Base-by-base conservation (phyloP, 257 asterid species). In the Forsythia viridissima region DNA sequence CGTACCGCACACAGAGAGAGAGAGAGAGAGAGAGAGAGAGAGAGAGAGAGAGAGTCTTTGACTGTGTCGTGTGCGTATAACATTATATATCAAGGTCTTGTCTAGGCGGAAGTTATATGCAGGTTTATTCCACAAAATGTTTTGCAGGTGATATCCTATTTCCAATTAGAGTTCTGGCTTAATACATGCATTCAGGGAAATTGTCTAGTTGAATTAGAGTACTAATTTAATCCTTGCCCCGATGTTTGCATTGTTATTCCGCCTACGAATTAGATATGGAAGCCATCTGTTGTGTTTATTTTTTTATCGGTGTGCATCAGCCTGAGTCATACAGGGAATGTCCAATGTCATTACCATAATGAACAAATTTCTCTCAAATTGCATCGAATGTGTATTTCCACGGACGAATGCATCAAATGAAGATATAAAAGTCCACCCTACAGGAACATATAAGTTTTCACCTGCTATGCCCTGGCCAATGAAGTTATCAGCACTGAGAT, bases 391-490 rank as follows among this genome's bases (percentile, higher is more conserved):
- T 48, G 9, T 6, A 48, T 48, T 5, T 13, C 57, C 55, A 5
- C 13, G 10, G 11, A 46, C 13, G 15, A 10, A 59, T n/a, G 37
- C 30, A 20, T 18, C 37, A 7, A 21, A 59, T 59, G 36, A 20
- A 59, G 48, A 52, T 6, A 48, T 4, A 42, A 34, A 48, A 16
- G 4, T n/a, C 16, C 39, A 39, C 51, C 30, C 6, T 55, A 68
- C 18, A 36, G 70, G 55, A 6, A 8, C 15, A 13, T 67, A 1
- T 10, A 39, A 39, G 43, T 7, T 36, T 37, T 79, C 71, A 88
- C 97, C 97, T 77, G 98, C 97, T 72, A 93, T 76, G 52, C 97
- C 98, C 79, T 93, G 94, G 7, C 97, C 98, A 37, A 93, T 93
- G 82, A 90, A 87, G 88, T 93, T 90, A n/a, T 86, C 57, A 75